Evolutionary conservation across 352 stramenopile genomes (phyloP).

Genomic region (Phytophthora sojae): DNA sequence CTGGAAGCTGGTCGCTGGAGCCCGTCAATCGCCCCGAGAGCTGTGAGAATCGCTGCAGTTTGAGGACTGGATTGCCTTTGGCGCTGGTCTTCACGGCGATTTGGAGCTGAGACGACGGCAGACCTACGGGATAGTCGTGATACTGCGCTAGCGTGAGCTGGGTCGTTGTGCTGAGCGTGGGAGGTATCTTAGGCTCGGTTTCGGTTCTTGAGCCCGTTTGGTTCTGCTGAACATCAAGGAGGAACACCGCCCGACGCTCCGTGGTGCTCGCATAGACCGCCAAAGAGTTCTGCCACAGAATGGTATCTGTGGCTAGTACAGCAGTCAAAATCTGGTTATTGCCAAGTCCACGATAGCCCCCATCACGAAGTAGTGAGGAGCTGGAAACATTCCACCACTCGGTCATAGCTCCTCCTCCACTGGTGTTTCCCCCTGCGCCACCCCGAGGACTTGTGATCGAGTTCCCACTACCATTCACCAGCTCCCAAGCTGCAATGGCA

Average conservation of each 20-base stretch:
- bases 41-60: conserved; percentile 66
- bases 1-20: conserved; percentile 55
- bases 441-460: conserved; percentile 38
- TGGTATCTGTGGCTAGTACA: conserved; percentile 27
- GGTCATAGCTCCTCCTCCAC: conserved; percentile 28
- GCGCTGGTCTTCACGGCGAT: conserved; percentile 36
- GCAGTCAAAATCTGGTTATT: background rate
- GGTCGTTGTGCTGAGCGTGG: conserved; percentile 36
- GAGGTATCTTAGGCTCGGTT: conserved; percentile 11
- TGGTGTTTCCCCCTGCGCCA: conserved; percentile 35
- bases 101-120: conserved; percentile 55
- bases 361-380: conserved; percentile 14
- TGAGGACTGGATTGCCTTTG: conserved; percentile 38
- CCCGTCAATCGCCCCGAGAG: conserved; percentile 38
- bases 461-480: conserved; percentile 23
- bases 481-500: conserved; percentile 35
- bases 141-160: conserved; percentile 76
- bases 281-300: conserved; percentile 39
- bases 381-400: conserved; percentile 37
- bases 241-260: conserved; percentile 29
- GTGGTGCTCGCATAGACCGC: conserved; percentile 34
- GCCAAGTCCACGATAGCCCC: background rate
- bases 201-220: conserved; percentile 3
- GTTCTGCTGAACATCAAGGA: conserved; percentile 29
- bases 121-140: conserved; percentile 55